Evolutionary conservation across 1,139 yeast species (phyloP), one percentile per base, ranked within the genome.

Genomic region (Kluyveromyces sp.): DNA sequence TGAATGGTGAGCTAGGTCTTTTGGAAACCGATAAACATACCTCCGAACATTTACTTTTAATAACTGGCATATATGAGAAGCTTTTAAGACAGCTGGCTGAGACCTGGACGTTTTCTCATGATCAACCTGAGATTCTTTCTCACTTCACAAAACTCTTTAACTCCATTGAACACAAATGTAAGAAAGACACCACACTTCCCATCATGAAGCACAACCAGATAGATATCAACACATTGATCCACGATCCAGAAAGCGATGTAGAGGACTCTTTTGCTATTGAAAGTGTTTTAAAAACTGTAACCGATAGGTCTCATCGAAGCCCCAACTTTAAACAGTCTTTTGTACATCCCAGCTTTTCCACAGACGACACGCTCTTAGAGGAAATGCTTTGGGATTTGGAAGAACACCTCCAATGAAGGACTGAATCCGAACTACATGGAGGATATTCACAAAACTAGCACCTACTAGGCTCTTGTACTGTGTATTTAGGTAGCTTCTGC

Each of bases 1-100:
- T 61, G 11, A 63, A 62, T 33, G 42, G 45, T 12, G 38, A 43
- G 4, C 26, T 61, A 2, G 46, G 51, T 12, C 53, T 57, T 1
- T 39, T 61, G 3, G n/a, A 19, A 6, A 17, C 16, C 9, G 15
- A 33, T 11, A 15, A 3, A 22, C 3, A 19, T n/a, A 55, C 52
- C 41, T 31, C 57, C 4, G 45, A 47, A 13, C 47, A 54, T 13
- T 31, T 54, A 9, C 49, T 60, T 1, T 7, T 2, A 9, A 18
- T 19, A 3, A 29, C 30, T 12, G 13, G 17, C 7, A 16, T 20
- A n/a, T 37, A 25, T 19, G 15, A 20, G 26, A 8, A n/a, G 12
- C 12, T 25, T 17, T 18, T 37, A 15, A 22, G 9, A 22, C 26
- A 22, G 26, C 26, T 22, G 9, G 26, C 26, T 9, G 26, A 22